These are phyloP conservation scores for Moniliella sp. DNA, from an alignment of 1,284 basidiomycete genomes.

Conservation along the genomic window DNA sequence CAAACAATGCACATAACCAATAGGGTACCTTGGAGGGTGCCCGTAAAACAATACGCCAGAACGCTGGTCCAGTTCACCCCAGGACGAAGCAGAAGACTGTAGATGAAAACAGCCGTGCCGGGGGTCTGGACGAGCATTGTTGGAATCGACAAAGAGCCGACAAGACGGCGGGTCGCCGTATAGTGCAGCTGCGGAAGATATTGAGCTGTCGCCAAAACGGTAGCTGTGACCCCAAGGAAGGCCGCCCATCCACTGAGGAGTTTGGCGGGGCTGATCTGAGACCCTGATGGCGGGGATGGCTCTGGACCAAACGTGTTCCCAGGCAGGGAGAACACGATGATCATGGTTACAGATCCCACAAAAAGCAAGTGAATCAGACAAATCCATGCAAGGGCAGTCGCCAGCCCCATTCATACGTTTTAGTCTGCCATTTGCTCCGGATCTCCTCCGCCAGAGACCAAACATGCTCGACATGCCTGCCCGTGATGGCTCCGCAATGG, in stretches of 20 bases:
- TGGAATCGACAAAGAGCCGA: conserved; percentile 71
- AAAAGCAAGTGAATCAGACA: conserved; percentile 56
- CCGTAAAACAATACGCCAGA: conserved; percentile 54
- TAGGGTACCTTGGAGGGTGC: conserved; percentile 60
- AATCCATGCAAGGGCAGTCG: conserved; percentile 51
- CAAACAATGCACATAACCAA: conserved; percentile 39
- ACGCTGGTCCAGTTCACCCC: conserved; percentile 20
- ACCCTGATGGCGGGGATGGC: conserved; percentile 15
- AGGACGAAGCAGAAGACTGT: conserved; percentile 37
- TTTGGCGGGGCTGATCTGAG: too few relatives aligned
- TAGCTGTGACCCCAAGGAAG: conserved; percentile 64
- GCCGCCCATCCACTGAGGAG: conserved; percentile 54
- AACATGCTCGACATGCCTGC: too few relatives aligned
- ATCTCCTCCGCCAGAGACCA: neutral
- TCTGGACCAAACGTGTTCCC: too few relatives aligned
- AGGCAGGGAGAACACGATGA: too few relatives aligned
- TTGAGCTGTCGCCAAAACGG: conserved; percentile 55
- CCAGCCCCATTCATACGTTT: conserved; percentile 52
- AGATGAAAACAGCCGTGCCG: conserved; percentile 65
- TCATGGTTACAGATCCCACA: too few relatives aligned
- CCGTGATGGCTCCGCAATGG: too few relatives aligned
- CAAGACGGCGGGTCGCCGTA: conserved; percentile 60
- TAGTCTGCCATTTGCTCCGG: conserved; percentile 9
- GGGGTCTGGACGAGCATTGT: conserved; percentile 88
- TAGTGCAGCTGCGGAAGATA: conserved; percentile 67